Evolutionary conservation across 352 stramenopile species (phyloP).

Genomic region (Elongisporangium prolatum): DNA sequence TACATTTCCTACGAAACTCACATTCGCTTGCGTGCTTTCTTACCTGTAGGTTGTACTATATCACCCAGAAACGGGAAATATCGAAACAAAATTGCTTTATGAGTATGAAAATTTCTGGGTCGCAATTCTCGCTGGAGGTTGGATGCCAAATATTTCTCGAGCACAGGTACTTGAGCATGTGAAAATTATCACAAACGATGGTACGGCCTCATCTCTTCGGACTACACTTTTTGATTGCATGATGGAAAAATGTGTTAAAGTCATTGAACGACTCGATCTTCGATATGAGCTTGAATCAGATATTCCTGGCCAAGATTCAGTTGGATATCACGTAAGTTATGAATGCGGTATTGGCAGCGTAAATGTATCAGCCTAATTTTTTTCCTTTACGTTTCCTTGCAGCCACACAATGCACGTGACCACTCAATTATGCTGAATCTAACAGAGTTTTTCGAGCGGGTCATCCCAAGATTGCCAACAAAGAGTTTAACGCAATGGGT

Average conservation of each 20-base stretch:
- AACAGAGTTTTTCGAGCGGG: conserved; percentile 64
- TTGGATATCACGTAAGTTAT: conserved; percentile 50
- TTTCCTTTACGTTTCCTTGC: conserved; percentile 1
- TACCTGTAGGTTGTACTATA: conserved; percentile 42
- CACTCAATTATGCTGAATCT: conserved; percentile 81
- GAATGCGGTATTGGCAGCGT: conserved; percentile 1
- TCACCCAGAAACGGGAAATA: conserved; percentile 68
- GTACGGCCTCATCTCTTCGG: conserved; percentile 17
- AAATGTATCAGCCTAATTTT: neutral
- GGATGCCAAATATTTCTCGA: neutral
- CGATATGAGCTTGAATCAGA: conserved; percentile 46
- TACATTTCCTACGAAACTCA: neutral
- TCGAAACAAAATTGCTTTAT: conserved; percentile 70
- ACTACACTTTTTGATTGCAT: conserved; percentile 43
- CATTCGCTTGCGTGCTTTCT: neutral
- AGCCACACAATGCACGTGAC: conserved; percentile 65
- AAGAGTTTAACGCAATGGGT: conserved; percentile 41
- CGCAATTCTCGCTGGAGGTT: conserved; percentile 19
- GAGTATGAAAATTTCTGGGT: conserved; percentile 79
- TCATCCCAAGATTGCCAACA: conserved; percentile 29
- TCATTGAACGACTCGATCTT: conserved; percentile 57
- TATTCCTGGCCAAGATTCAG: conserved; percentile 26
- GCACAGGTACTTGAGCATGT: conserved; percentile 1
- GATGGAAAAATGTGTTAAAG: conserved; percentile 33
- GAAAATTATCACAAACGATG: conserved; percentile 6